Base-by-base conservation (phyloP, 345 rosid species). In the Mangifera indica region DNA sequence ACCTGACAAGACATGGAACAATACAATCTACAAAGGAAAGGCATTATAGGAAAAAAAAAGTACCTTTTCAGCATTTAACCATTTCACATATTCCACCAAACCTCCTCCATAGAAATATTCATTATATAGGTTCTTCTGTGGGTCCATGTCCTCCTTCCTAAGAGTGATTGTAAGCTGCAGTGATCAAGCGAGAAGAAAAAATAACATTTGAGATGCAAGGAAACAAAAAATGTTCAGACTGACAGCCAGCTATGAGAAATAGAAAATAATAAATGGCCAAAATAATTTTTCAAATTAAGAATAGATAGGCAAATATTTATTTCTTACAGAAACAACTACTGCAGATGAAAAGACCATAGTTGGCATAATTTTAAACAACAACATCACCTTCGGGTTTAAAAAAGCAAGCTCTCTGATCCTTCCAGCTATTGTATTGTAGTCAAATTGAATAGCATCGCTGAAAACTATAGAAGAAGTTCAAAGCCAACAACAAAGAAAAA, bases 371-470 rank as follows among this genome's bases (percentile, higher is more conserved):
- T 57, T 0, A 64, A 66, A 53, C 21, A 55, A 65, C 15, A 22
- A 61, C 42, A 52, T 74, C 84, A 92, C 98, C 88, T 91, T 87
- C 34, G 99, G 98, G 76, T 96, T 96, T 58, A 96, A 76, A 73
- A 96, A 96, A 72, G 99, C 98, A 57, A 93, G 96, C 77, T 96
- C 99, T 75, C 99, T 87, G 70, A 95, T 87, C 76, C 99, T 82
- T 75, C 96, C 96, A 77, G 87, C 91, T 67, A 96, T 81, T 51
- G 94, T 91, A 82, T 83, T 83, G 81, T 93, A 85, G 74, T 96
- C 99, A 65, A 96, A 93, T 80, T 88, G 86, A 78, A 93, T 89
- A 66, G 84, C 90, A 52, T 96, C 86, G 49, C 95, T 93, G 81
- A 96, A 96, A 24, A 96, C 98, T 93, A 90, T 75, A 63, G 60